phyloP scores from a whole-genome alignment of 2,329 filamentous ascomycete species.

The Colletotrichum liriopes region DNA sequence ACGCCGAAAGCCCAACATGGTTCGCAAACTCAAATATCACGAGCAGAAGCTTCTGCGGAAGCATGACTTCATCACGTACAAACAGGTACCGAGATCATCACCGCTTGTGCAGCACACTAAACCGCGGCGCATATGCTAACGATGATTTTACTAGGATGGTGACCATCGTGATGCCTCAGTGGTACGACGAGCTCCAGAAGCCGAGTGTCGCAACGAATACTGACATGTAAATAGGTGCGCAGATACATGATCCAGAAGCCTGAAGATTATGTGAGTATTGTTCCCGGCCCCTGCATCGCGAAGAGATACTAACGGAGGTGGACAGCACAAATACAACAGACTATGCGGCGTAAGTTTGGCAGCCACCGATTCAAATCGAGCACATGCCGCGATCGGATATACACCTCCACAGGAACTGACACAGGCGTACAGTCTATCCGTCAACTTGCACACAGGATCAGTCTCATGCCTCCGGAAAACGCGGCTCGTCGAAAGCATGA shows the following conservation, averaged over 20 bases:
- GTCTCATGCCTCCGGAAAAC: conserved; percentile 85
- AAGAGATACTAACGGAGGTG: conserved; percentile 14
- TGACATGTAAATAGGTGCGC: conserved; percentile 32
- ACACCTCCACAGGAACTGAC: conserved; percentile 32
- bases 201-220: not conserved
- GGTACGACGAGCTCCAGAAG: conserved; percentile 16
- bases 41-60: conserved; percentile 95
- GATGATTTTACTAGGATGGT: conserved; percentile 30
- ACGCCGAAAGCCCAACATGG: conserved; percentile 72
- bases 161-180: conserved; percentile 82
- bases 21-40: conserved; percentile 95
- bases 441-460: conserved; percentile 90
- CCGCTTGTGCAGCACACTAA: not conserved
- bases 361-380: conserved; percentile 8
- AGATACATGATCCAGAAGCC: conserved; percentile 93
- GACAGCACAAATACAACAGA: conserved; percentile 69
- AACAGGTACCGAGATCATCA: conserved; percentile 53
- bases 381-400: not conserved
- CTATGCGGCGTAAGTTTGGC: conserved; percentile 75
- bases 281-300: not conserved
- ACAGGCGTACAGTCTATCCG: conserved; percentile 77
- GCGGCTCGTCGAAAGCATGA: conserved; percentile 87
- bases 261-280: conserved; percentile 76
- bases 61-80: conserved; percentile 96
- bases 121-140: conserved; percentile 28